These are phyloP conservation scores for Cyberlindnera bimundalis DNA, from an alignment of 805 yeast species.

Conservation along the genomic window DNA sequence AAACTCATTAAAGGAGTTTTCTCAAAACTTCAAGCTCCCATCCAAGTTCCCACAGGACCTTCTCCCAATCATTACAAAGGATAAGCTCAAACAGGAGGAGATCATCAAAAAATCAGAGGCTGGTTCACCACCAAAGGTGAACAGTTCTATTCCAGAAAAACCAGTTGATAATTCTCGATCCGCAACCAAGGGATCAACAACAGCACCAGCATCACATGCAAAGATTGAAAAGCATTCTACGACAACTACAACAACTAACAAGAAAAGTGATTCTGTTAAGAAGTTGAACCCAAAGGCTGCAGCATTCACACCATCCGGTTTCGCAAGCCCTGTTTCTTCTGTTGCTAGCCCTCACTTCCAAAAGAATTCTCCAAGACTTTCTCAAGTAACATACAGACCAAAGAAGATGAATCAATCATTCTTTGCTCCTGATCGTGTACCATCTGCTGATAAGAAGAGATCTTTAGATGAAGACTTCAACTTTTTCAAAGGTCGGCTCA, in stretches of 20 bases:
- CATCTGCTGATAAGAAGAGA: conserved; percentile 27
- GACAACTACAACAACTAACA: conserved; percentile 1
- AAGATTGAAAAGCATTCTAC: conserved; percentile 4
- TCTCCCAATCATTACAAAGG: conserved; percentile 67
- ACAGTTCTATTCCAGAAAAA: conserved; percentile 15
- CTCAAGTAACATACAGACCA: conserved; percentile 10
- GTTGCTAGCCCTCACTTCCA: conserved; percentile 19
- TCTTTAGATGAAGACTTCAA: conserved; percentile 24
- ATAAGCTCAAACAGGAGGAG: conserved; percentile 61
- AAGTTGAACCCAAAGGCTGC: conserved; percentile 70
- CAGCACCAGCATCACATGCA: neutral
- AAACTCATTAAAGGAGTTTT: conserved; percentile 69
- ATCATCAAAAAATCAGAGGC: conserved; percentile 36
- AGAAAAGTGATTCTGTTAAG: conserved; percentile 4
- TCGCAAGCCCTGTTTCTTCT: conserved; percentile 14
- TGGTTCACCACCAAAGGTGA: conserved; percentile 18
- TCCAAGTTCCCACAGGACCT: conserved; percentile 48
- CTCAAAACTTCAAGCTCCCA: conserved; percentile 77
- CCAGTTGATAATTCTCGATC: neutral
- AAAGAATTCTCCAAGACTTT: conserved; percentile 25
- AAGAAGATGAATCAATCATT: conserved; percentile 15
- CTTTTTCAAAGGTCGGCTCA: conserved; percentile 28
- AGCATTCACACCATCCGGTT: conserved; percentile 19
- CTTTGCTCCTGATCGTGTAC: conserved; percentile 24
- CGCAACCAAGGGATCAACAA: conserved; percentile 1